These are phyloP conservation scores for Yamadazyma jaroonii DNA, from an alignment of 1,139 yeast genomes.

Conservation along the genomic window DNA sequence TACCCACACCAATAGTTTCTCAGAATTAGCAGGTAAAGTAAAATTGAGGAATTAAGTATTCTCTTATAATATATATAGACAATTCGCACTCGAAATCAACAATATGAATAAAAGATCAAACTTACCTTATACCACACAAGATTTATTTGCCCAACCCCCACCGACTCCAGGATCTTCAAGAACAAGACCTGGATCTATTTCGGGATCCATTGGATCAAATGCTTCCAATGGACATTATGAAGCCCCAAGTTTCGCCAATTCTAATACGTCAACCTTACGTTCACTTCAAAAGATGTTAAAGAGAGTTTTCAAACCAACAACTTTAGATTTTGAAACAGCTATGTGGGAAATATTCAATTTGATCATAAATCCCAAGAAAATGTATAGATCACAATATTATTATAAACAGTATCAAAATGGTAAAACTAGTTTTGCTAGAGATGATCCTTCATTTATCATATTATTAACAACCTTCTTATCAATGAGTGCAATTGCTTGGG, in stretches of 20 bases:
- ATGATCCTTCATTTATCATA: constrained; percentile 85
- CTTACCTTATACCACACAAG: constrained; percentile 39
- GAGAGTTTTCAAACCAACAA: constrained; percentile 65
- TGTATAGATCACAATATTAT: constrained; percentile 77
- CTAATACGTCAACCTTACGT: constrained; percentile 4
- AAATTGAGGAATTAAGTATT: constrained; percentile 4
- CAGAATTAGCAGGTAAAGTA: constrained; percentile 11
- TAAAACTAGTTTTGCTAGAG: constrained; percentile 66
- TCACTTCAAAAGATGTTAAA: constrained; percentile 28
- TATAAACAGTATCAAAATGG: constrained; percentile 43
- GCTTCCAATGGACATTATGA: constrained; percentile 10
- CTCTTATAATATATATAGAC: not conserved
- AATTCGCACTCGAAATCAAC: not conserved
- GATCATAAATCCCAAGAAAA: constrained; percentile 72
- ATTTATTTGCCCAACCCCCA: constrained; percentile 31
- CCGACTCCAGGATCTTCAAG: constrained; percentile 14
- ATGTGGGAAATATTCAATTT: constrained; percentile 84
- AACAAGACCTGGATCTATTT: constrained; percentile 7
- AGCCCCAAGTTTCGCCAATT: constrained; percentile 1
- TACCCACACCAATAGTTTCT: constrained; percentile 7
- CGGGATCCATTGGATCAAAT: constrained; percentile 19
- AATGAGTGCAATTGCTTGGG: constrained; percentile 87
- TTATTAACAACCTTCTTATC: constrained; percentile 62
- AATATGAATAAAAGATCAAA: constrained; percentile 28
- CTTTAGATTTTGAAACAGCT: constrained; percentile 89